Conservation (phyloP, 2,329 filamentous ascomycete genomes). For the Acephala macrosclerotiorum region DNA sequence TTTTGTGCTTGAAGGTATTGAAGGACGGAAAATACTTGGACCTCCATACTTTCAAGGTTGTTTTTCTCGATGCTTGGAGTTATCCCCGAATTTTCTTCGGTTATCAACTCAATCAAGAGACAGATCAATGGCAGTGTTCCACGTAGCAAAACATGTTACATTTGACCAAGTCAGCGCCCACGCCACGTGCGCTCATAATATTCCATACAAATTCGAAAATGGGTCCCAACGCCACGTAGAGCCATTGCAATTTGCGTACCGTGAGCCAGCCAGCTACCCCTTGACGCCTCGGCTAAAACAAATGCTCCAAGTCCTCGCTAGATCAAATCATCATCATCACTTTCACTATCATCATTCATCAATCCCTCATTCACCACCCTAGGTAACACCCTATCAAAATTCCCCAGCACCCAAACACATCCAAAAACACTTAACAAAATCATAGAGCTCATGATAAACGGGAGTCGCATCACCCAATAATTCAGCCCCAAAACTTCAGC, state of each 20-base stretch:
- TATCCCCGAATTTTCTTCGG: too few relatives aligned
- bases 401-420: constrained; percentile 22
- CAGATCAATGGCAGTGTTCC: background rate
- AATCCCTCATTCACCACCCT: background rate
- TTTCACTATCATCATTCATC: background rate
- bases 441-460: constrained; percentile 19
- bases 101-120: background rate
- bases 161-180: background rate
- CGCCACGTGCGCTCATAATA: constrained; percentile 1
- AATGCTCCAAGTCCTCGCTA: background rate
- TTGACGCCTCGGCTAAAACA: background rate
- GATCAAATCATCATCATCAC: constrained; percentile 8
- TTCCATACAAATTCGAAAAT: background rate
- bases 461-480: constrained; percentile 22
- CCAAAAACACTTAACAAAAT: constrained; percentile 13
- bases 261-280: background rate
- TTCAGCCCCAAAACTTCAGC: constrained; percentile 20
- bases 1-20: too few relatives aligned
- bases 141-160: background rate
- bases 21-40: too few relatives aligned
- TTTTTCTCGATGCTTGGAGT: too few relatives aligned
- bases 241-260: background rate
- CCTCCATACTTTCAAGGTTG: background rate
- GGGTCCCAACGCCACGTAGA: background rate
- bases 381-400: constrained; percentile 12